phyloP scores from a whole-genome alignment of 805 yeast species.

The Brettanomyces sp. region DNA sequence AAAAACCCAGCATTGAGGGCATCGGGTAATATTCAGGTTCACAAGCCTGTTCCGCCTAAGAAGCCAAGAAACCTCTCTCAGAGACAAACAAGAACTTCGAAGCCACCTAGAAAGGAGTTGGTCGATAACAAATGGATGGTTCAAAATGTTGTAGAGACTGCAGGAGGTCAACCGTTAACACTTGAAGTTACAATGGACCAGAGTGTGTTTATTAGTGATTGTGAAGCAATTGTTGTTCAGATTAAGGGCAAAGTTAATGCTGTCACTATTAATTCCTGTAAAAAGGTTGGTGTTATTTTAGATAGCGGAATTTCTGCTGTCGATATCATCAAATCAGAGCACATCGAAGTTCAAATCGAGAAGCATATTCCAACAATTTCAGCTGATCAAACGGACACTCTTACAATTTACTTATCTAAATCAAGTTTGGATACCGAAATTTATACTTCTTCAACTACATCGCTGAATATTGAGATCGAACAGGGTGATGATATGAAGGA shows the following conservation, averaged over 20 bases:
- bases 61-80: constrained; percentile 58
- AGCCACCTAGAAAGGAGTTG: constrained; percentile 57
- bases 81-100: constrained; percentile 16
- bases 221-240: constrained; percentile 64
- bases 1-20: constrained; percentile 77
- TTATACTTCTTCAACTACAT: constrained; percentile 76
- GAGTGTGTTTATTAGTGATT: constrained; percentile 80
- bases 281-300: constrained; percentile 64
- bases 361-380: constrained; percentile 78
- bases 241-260: constrained; percentile 90
- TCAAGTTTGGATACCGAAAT: constrained; percentile 68
- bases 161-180: constrained; percentile 41
- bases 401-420: constrained; percentile 67
- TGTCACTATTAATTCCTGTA: constrained; percentile 66
- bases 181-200: constrained; percentile 80
- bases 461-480: constrained; percentile 80
- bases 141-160: constrained; percentile 61
- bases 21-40: constrained; percentile 39
- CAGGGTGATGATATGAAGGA: constrained; percentile 71
- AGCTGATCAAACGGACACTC: constrained; percentile 83
- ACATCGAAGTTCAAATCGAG: constrained; percentile 77
- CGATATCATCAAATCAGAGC: constrained; percentile 73
- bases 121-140: constrained; percentile 85
- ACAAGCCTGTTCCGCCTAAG: constrained; percentile 73
- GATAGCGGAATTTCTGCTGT: constrained; percentile 83